These are phyloP conservation scores for Claviceps sp. DNA, from an alignment of 2,329 filamentous ascomycete species.

Conservation along the genomic window DNA sequence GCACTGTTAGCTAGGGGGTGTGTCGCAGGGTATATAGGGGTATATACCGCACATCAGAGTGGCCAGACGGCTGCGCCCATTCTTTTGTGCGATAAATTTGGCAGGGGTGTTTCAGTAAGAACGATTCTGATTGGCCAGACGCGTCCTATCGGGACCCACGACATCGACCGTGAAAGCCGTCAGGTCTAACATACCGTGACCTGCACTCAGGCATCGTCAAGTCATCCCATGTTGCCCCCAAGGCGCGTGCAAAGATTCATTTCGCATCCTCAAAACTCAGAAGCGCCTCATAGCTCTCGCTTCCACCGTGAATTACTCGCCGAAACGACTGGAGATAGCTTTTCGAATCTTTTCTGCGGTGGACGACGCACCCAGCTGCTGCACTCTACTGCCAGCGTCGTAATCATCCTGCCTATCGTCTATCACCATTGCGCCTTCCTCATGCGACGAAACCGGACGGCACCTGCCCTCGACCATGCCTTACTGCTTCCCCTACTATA, in stretches of 20 bases:
- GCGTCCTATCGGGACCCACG: neutral
- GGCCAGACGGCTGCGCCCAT: too few relatives aligned
- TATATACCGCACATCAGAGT: too few relatives aligned
- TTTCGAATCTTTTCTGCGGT: neutral
- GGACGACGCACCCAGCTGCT: neutral
- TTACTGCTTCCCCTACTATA: conserved; percentile 15
- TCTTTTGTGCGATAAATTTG: too few relatives aligned
- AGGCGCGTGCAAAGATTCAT: neutral
- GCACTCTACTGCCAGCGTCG: neutral
- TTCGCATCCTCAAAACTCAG: neutral
- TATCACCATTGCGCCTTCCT: conserved; percentile 6
- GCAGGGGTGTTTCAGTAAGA: conserved; percentile 12
- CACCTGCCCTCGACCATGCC: conserved; percentile 18
- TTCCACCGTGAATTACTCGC: neutral
- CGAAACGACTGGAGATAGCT: neutral
- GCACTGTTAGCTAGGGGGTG: too few relatives aligned
- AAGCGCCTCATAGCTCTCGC: neutral
- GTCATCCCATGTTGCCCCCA: neutral
- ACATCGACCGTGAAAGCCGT: neutral
- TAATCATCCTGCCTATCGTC: conserved; percentile 3
- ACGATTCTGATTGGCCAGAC: conserved; percentile 7
- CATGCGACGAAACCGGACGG: conserved; percentile 16
- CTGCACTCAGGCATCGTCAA: neutral
- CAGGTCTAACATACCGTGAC: neutral
- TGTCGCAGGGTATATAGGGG: too few relatives aligned